These are phyloP conservation scores for Capronia americana DNA, from an alignment of 2,329 filamentous ascomycete genomes.

Conservation along the genomic window DNA sequence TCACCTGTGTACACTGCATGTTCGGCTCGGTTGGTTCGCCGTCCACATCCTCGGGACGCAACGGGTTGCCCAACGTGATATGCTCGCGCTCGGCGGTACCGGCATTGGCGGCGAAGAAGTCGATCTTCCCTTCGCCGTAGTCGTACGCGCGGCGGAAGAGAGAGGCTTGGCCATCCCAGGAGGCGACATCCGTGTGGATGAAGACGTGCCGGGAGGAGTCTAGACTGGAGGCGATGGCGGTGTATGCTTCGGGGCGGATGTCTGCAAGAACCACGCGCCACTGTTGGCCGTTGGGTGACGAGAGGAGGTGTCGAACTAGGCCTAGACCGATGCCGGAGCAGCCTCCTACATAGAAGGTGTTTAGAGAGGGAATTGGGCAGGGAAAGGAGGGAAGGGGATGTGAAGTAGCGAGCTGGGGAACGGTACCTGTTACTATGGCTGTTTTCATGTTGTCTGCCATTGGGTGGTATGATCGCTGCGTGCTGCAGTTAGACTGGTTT, in stretches of 20 bases:
- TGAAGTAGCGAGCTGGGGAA: not conserved
- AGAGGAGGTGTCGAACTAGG: conserved; percentile 59
- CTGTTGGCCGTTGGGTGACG: conserved; percentile 30
- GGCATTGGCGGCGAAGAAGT: conserved; percentile 62
- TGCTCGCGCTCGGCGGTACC: conserved; percentile 56
- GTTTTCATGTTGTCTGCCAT: conserved; percentile 22
- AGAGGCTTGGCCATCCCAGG: conserved; percentile 57
- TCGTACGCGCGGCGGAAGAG: conserved; percentile 61
- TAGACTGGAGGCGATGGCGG: conserved; percentile 15
- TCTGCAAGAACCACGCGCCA: conserved; percentile 64
- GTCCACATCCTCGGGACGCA: conserved; percentile 21
- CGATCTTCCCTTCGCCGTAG: conserved; percentile 49
- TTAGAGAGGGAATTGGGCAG: not conserved
- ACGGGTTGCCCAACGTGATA: conserved; percentile 18
- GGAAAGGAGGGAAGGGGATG: no score
- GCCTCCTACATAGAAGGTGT: conserved; percentile 51
- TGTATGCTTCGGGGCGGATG: conserved; percentile 46
- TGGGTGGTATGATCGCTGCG: not conserved
- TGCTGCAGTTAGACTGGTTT: not conserved
- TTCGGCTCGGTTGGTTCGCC: conserved; percentile 42
- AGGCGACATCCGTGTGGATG: conserved; percentile 55
- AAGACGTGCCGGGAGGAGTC: conserved; percentile 42
- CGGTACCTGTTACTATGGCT: conserved; percentile 29
- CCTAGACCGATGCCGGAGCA: conserved; percentile 67
- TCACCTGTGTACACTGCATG: conserved; percentile 46